Evolutionary conservation across 352 stramenopile species (phyloP).

Genomic region (Globisporangium viniferum): DNA sequence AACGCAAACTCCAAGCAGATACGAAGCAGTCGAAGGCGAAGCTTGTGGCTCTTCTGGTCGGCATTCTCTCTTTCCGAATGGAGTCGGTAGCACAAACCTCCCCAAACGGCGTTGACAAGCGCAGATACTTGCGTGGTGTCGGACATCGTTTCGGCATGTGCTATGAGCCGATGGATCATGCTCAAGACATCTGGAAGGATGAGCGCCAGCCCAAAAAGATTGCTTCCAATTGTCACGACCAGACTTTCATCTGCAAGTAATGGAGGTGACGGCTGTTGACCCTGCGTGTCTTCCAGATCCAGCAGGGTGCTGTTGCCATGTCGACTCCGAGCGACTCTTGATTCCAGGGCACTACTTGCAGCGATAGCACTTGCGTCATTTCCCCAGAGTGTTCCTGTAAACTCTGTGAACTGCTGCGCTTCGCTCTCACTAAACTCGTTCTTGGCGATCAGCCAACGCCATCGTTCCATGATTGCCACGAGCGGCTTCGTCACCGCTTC

Average conservation of each 20-base stretch:
- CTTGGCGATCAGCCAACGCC: neutral
- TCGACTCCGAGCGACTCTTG: neutral
- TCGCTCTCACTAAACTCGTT: constrained; percentile 14
- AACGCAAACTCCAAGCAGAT: constrained; percentile 58
- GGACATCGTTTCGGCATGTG: constrained; percentile 16
- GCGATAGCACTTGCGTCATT: neutral
- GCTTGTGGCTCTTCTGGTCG: constrained; percentile 20
- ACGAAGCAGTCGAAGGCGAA: constrained; percentile 39
- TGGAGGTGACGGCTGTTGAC: constrained; percentile 8
- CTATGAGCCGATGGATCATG: constrained; percentile 33
- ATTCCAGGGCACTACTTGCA: neutral
- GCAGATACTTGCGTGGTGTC: constrained; percentile 7
- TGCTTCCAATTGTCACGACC: constrained; percentile 16
- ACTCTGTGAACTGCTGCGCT: constrained; percentile 28
- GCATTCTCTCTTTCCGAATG: constrained; percentile 8
- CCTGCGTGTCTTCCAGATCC: constrained; percentile 10
- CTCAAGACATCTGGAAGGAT: constrained; percentile 44
- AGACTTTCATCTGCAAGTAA: constrained; percentile 7
- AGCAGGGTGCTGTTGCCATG: neutral
- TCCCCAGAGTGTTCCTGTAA: constrained; percentile 24
- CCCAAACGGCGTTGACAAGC: constrained; percentile 31
- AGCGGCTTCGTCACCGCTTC: constrained; percentile 41
- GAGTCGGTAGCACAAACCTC: constrained; percentile 42
- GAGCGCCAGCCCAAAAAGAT: constrained; percentile 47
- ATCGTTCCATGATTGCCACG: constrained; percentile 15